phyloP scores from a whole-genome alignment of 2,329 filamentous ascomycete genomes.

The Ambrosiella beaveri region DNA sequence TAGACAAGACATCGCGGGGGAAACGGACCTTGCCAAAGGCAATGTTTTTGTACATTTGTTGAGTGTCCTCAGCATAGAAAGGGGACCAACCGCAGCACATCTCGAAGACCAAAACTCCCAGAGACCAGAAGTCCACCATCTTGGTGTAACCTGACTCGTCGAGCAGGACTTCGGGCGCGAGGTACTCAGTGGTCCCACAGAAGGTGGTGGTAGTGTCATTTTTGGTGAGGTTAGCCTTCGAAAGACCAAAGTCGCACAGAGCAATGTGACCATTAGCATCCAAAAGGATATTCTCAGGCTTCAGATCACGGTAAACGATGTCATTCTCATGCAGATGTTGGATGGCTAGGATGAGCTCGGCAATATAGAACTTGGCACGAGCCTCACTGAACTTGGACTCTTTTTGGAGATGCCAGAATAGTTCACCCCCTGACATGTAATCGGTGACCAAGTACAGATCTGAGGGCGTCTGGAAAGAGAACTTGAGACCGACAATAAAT shows the following conservation, averaged over 20 bases:
- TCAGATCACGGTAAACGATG: constrained; percentile 93
- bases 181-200: constrained; percentile 93
- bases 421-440: constrained; percentile 96
- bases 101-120: constrained; percentile 93
- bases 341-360: constrained; percentile 85
- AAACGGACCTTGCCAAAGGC: constrained; percentile 97
- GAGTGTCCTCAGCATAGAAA: constrained; percentile 96
- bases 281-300: constrained; percentile 91
- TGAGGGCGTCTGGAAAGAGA: constrained; percentile 93
- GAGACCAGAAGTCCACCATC: constrained; percentile 99
- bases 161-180: constrained; percentile 84
- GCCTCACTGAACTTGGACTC: constrained; percentile 90
- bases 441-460: constrained; percentile 97
- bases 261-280: constrained; percentile 97
- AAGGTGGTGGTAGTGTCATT: constrained; percentile 98
- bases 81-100: constrained; percentile 99
- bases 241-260: constrained; percentile 90
- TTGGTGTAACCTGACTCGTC: constrained; percentile 98
- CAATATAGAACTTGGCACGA: constrained; percentile 96
- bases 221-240: constrained; percentile 91
- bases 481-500: constrained; percentile 95
- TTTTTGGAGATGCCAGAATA: constrained; percentile 98
- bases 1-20: constrained; percentile 80
- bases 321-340: constrained; percentile 93
- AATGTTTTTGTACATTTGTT: constrained; percentile 99